A percentile compares a stretch with the other conserved stretches of the same genome.
These are phyloP conservation scores for Pythium coloratum DNA, from an alignment of 352 stramenopile genomes.

Conservation along the genomic window DNA sequence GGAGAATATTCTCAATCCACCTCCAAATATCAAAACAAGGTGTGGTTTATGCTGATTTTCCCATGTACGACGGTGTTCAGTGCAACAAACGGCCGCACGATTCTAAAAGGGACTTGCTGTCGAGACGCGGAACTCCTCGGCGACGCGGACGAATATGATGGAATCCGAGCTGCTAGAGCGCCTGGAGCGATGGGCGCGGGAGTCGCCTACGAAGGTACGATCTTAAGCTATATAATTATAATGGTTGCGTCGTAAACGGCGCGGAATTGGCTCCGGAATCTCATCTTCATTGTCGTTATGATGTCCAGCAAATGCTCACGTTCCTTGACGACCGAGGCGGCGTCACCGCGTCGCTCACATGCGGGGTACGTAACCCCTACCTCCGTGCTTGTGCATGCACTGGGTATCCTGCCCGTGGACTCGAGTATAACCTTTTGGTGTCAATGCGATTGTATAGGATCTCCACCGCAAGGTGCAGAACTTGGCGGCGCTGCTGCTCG, in stretches of 20 bases:
- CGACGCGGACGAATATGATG: slow-evolving; percentile 35
- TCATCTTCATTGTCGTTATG: neutral
- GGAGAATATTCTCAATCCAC: neutral
- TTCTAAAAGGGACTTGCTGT: slow-evolving; percentile 2
- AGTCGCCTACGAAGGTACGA: slow-evolving; percentile 62
- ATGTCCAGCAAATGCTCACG: slow-evolving; percentile 61
- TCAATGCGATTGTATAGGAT: slow-evolving; percentile 38
- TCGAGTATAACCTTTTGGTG: neutral
- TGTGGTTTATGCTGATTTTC: neutral
- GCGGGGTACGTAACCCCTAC: slow-evolving; percentile 34
- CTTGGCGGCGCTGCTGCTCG: slow-evolving; percentile 60
- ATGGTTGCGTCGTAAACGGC: slow-evolving; percentile 4
- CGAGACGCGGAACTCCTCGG: neutral
- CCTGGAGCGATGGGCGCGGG: slow-evolving; percentile 72
- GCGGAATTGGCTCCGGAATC: slow-evolving; percentile 10
- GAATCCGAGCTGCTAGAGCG: slow-evolving; percentile 73
- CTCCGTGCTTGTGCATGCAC: neutral
- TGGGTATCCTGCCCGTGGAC: neutral
- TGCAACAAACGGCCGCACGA: neutral
- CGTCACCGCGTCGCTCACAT: slow-evolving; percentile 54
- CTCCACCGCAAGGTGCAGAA: slow-evolving; percentile 68
- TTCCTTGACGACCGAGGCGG: slow-evolving; percentile 75
- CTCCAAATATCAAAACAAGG: neutral
- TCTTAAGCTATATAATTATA: neutral
- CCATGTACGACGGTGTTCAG: neutral